phyloP scores from a whole-genome alignment of 2,329 filamentous ascomycete genomes.

The Trichophyton verrucosum region DNA sequence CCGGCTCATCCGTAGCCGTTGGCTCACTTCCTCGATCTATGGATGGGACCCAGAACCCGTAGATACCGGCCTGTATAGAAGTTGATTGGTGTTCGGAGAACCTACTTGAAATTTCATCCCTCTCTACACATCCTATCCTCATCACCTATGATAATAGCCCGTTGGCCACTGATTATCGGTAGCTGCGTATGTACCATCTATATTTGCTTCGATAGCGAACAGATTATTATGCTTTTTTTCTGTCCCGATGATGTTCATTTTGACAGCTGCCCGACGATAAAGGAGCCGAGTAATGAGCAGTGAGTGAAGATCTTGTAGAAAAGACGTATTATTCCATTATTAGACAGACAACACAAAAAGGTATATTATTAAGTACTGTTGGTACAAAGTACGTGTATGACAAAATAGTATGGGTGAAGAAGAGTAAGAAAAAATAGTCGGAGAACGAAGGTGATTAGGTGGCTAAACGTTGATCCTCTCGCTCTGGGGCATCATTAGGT shows the following conservation, averaged over 20 bases:
- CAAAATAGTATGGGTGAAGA: background rate
- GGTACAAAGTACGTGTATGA: constrained; percentile 1
- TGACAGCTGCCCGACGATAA: too few species aligned
- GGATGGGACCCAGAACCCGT: background rate
- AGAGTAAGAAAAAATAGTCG: background rate
- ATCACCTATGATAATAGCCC: background rate
- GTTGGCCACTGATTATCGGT: background rate
- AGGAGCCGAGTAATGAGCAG: too few species aligned
- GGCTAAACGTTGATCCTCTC: background rate
- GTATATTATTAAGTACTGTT: constrained; percentile 4
- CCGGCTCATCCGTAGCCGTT: constrained; percentile 4
- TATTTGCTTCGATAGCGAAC: too few species aligned
- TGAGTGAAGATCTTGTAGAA: background rate
- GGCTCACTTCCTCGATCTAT: background rate
- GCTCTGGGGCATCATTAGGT: background rate
- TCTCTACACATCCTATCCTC: background rate
- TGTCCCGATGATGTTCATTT: too few species aligned
- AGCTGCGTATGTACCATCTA: background rate
- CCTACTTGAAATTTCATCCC: background rate
- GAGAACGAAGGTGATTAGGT: background rate
- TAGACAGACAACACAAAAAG: background rate
- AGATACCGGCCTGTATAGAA: background rate
- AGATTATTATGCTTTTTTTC: too few species aligned
- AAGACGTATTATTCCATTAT: background rate
- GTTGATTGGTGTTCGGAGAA: background rate